Conservation (phyloP, 768 basidiomycete genomes). For the Pisolithus sp. region DNA sequence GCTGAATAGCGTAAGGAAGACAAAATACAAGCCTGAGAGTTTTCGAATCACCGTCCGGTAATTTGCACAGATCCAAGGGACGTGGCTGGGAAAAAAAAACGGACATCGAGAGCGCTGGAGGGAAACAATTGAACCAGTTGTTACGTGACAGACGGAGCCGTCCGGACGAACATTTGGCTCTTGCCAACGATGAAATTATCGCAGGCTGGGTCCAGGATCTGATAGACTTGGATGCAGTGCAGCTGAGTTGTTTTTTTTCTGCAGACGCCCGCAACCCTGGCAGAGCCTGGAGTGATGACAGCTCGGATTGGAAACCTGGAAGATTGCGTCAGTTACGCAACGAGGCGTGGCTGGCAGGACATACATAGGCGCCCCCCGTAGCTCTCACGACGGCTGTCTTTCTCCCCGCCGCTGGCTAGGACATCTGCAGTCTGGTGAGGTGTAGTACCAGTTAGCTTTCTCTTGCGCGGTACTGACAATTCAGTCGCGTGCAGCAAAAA, state of each 20-base stretch:
- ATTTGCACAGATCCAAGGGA: too few species aligned
- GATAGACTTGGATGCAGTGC: background rate
- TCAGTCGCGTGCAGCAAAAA: too few species aligned
- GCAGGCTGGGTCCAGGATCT: background rate
- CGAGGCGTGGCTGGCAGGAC: too few species aligned
- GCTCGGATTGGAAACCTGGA: background rate
- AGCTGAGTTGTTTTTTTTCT: background rate
- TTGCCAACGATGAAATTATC: slow-evolving; percentile 6
- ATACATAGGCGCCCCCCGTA: too few species aligned
- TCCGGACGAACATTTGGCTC: slow-evolving; percentile 3
- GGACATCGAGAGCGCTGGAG: too few species aligned
- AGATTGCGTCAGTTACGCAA: too few species aligned
- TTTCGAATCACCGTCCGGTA: too few species aligned
- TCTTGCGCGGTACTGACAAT: too few species aligned
- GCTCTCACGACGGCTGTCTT: background rate
- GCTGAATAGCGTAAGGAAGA: slow-evolving; percentile 4
- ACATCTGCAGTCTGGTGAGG: too few species aligned
- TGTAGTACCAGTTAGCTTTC: too few species aligned
- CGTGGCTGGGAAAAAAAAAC: too few species aligned
- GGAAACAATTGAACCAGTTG: slow-evolving; percentile 2
- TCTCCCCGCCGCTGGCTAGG: slow-evolving; percentile 2
- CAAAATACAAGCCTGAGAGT: background rate
- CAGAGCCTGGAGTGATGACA: background rate
- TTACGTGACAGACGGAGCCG: slow-evolving; percentile 28
- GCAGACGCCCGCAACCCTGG: background rate